Conservation (phyloP, 2,329 filamentous ascomycete genomes). For the Chaetomiaceae sp. region DNA sequence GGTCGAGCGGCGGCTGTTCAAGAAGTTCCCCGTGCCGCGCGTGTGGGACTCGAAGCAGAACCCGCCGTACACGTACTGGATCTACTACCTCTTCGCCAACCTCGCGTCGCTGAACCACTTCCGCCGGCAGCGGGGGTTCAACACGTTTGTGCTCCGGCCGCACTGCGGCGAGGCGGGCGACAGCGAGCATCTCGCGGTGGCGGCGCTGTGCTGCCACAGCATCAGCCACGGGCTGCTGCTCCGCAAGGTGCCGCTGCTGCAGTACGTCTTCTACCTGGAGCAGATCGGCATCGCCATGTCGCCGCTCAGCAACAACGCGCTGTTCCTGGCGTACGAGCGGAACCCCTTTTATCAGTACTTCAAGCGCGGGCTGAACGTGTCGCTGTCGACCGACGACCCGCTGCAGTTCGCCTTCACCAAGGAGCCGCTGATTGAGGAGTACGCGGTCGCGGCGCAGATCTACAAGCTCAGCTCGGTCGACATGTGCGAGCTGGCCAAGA, state of each 20-base stretch:
- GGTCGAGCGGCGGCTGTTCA: constrained; percentile 85
- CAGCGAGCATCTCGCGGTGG: constrained; percentile 90
- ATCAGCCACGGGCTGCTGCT: constrained; percentile 93
- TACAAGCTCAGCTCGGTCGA: constrained; percentile 96
- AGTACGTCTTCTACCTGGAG: constrained; percentile 97
- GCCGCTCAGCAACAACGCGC: constrained; percentile 93
- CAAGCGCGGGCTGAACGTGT: constrained; percentile 89
- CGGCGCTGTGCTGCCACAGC: constrained; percentile 87
- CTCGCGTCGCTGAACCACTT: constrained; percentile 88
- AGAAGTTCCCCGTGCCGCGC: constrained; percentile 87
- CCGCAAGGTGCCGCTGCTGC: constrained; percentile 87
- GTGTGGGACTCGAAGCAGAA: constrained; percentile 92
- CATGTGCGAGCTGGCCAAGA: constrained; percentile 97
- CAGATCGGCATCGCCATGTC: constrained; percentile 99
- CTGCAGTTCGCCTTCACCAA: constrained; percentile 98
- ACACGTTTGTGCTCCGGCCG: constrained; percentile 86
- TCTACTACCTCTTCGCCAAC: constrained; percentile 95
- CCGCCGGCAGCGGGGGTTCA: constrained; percentile 88
- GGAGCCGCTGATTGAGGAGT: constrained; percentile 95
- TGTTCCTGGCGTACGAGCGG: constrained; percentile 93
- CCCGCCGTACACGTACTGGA: constrained; percentile 98
- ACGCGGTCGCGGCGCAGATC: constrained; percentile 95
- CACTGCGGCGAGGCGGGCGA: constrained; percentile 97
- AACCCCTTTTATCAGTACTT: constrained; percentile 97
- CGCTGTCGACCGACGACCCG: constrained; percentile 92